A percentile compares a stretch with the other conserved stretches of the same genome.
phyloP scores from a whole-genome alignment of 192 early-diverging fungal species.

The Coemansia pectinata region DNA sequence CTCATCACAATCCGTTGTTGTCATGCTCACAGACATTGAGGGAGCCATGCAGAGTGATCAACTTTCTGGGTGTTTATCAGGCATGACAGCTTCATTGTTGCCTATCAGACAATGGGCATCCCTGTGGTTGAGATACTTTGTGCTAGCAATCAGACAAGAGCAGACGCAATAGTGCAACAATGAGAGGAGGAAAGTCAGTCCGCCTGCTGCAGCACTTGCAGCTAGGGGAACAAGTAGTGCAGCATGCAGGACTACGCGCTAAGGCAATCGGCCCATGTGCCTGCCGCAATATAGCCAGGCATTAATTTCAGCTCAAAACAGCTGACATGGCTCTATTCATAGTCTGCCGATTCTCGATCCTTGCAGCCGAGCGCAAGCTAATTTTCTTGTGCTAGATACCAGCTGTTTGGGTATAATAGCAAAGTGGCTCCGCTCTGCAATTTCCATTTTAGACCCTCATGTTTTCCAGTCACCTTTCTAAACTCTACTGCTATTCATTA shows the following conservation, averaged over 20 bases:
- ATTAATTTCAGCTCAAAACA: neutral
- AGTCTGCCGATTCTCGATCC: neutral
- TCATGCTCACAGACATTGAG: neutral
- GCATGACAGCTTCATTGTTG: neutral
- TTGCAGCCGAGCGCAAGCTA: neutral
- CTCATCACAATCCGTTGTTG: neutral
- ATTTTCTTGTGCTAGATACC: neutral
- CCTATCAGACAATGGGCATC: neutral
- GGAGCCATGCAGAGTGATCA: neutral
- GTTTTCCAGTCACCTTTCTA: neutral
- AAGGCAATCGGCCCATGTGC: conserved; percentile 4
- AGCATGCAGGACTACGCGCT: neutral
- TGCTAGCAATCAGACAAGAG: neutral
- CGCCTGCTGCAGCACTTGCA: neutral
- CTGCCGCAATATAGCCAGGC: neutral
- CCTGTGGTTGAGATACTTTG: neutral
- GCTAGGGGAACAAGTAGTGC: neutral
- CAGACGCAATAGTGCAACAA: conserved; percentile 1
- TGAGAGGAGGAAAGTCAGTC: neutral
- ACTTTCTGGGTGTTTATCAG: neutral
- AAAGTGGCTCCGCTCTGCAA: neutral
- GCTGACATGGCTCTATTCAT: conserved; percentile 4
- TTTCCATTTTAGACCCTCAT: neutral
- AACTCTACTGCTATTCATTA: neutral
- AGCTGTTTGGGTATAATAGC: neutral